These are phyloP conservation scores for Leccinum arenicola DNA, from an alignment of 768 basidiomycete species.

Conservation along the genomic window DNA sequence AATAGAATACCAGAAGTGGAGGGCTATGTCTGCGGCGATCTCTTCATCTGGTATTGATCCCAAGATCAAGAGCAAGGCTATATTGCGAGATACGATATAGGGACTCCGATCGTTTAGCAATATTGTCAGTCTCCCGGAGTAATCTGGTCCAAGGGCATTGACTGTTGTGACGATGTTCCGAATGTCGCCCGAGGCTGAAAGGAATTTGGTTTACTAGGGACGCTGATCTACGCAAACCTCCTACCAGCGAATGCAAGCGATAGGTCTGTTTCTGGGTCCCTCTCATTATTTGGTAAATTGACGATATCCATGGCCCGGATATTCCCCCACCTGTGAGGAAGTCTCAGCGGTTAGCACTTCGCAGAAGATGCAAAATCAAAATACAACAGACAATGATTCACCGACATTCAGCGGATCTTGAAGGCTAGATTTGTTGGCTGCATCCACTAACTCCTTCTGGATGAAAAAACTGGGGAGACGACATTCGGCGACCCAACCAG, in stretches of 20 bases:
- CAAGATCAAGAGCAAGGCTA: slow-evolving; percentile 42
- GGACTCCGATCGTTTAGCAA: slow-evolving; percentile 40
- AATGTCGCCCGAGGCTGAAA: slow-evolving; percentile 48
- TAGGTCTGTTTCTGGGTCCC: slow-evolving; percentile 14
- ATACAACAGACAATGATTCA: slow-evolving; percentile 18
- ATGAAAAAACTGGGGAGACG: slow-evolving; percentile 21
- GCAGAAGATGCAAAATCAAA: background rate
- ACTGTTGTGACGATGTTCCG: slow-evolving; percentile 43
- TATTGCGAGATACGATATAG: slow-evolving; percentile 36
- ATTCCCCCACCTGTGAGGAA: slow-evolving; percentile 31
- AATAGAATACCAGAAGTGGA: slow-evolving; percentile 51
- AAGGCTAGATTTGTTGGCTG: slow-evolving; percentile 4
- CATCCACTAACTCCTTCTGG: background rate
- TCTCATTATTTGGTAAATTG: slow-evolving; percentile 25
- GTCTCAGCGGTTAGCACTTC: background rate
- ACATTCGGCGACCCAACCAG: slow-evolving; percentile 20
- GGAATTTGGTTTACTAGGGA: background rate
- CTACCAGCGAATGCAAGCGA: slow-evolving; percentile 26
- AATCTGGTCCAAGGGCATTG: slow-evolving; percentile 41
- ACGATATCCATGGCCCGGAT: slow-evolving; percentile 34
- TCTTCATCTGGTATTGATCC: slow-evolving; percentile 31
- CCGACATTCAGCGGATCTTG: slow-evolving; percentile 29
- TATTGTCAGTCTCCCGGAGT: slow-evolving; percentile 38
- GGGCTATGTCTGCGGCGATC: slow-evolving; percentile 40
- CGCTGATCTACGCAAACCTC: background rate